These are phyloP conservation scores for Tetrastigma voinierianum DNA, from an alignment of 164 flowering plant genomes.

Conservation along the genomic window DNA sequence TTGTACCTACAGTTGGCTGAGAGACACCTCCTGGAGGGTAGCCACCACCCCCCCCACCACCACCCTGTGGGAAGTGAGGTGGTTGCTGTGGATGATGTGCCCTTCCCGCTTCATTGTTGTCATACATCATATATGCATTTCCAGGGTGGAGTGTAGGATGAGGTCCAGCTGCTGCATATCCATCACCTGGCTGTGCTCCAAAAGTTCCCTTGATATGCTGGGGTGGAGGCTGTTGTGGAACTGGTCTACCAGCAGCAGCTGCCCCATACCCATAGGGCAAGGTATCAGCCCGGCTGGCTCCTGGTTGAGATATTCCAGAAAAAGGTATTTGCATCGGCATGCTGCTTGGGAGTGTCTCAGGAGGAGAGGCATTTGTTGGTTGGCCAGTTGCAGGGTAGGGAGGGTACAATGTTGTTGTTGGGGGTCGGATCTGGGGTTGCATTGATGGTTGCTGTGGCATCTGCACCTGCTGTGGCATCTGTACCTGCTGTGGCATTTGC, in stretches of 20 bases:
- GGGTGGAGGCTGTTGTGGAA: conserved; percentile 54
- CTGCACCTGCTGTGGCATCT: conserved; percentile 51
- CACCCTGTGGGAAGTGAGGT: conserved; percentile 56
- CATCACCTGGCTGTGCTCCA: conserved; percentile 52
- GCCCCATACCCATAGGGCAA: conserved; percentile 64
- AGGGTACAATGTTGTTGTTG: conserved; percentile 46
- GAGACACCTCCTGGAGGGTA: conserved; percentile 51
- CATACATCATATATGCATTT: conserved; percentile 68
- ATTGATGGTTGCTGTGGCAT: conserved; percentile 45
- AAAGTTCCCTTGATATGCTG: conserved; percentile 51
- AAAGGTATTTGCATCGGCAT: conserved; percentile 66
- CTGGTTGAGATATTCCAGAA: conserved; percentile 50
- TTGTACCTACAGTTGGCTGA: conserved; percentile 27
- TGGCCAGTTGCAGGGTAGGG: conserved; percentile 50
- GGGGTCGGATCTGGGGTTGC: conserved; percentile 55
- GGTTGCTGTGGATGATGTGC: conserved; percentile 43
- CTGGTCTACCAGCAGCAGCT: conserved; percentile 39
- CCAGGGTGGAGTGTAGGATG: conserved; percentile 49
- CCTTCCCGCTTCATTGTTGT: conserved; percentile 54
- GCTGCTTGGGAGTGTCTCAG: conserved; percentile 54
- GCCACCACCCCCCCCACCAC: conserved; percentile 43
- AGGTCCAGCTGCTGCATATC: conserved; percentile 48
- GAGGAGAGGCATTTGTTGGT: conserved; percentile 44
- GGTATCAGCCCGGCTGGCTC: conserved; percentile 45
- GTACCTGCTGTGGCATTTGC: conserved; percentile 62